Evolutionary conservation across 148 eudicot genomes (phyloP).

Genomic region (Fallopia convolvulus): DNA sequence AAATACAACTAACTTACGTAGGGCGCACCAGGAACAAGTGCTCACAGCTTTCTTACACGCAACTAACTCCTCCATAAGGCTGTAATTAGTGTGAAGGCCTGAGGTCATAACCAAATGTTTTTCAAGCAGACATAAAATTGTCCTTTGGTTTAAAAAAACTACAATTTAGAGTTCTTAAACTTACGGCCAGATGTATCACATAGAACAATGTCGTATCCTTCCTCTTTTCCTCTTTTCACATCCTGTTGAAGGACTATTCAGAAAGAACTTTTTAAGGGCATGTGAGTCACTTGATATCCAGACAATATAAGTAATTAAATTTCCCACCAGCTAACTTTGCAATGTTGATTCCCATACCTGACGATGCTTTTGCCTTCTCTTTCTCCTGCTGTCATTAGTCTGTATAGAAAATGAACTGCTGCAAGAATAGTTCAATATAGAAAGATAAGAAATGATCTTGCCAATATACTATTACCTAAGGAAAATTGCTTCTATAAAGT

Average conservation of each 20-base stretch:
- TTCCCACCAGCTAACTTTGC: too few species aligned
- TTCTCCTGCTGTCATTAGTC: constrained; percentile 86
- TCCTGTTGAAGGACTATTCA: constrained; percentile 96
- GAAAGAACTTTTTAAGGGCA: too few species aligned
- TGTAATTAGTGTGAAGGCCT: constrained; percentile 97
- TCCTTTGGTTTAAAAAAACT: constrained; percentile 3
- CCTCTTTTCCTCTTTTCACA: constrained; percentile 81
- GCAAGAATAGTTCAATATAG: too few species aligned
- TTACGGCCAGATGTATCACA: constrained; percentile 99
- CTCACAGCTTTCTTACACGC: constrained; percentile 76
- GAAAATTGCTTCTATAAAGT: neutral
- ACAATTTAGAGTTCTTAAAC: constrained; percentile 22
- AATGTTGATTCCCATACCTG: too few species aligned
- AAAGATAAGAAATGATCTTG: too few species aligned
- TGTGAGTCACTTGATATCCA: too few species aligned
- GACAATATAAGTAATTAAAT: too few species aligned
- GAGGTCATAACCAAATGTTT: constrained; percentile 13
- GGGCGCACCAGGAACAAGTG: constrained; percentile 77
- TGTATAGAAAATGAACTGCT: too few species aligned
- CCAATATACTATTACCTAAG: too few species aligned
- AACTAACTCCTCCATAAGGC: constrained; percentile 92
- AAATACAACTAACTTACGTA: constrained; percentile 55
- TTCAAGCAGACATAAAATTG: constrained; percentile 9
- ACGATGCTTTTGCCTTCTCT: constrained; percentile 83
- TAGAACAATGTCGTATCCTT: constrained; percentile 73